Conservation (phyloP, 31 red algal species). For the Pterothamnion heteromorphum region DNA sequence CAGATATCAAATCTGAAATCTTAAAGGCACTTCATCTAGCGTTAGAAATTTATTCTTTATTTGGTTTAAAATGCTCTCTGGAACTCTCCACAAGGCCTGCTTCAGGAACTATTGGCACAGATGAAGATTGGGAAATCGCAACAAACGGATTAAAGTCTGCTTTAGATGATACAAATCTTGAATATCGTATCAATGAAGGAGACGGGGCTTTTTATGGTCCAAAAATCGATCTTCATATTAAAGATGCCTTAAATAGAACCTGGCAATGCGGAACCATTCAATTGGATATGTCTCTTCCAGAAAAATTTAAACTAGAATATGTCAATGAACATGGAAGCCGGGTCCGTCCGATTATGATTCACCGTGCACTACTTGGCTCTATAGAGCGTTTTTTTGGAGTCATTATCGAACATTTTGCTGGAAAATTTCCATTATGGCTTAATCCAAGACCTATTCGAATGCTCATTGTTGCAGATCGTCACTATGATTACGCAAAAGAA, state of each 20-base stretch:
- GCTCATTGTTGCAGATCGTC: conserved; percentile 59
- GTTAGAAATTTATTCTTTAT: conserved; percentile 51
- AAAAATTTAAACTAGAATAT: conserved; percentile 69
- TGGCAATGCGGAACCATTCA: conserved; percentile 90
- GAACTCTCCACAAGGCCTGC: conserved; percentile 66
- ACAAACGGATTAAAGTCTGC: conserved; percentile 50
- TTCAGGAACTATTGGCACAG: conserved; percentile 56
- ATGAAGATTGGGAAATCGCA: conserved; percentile 72
- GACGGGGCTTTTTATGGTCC: conserved; percentile 91
- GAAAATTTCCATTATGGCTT: conserved; percentile 82
- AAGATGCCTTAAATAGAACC: conserved; percentile 66
- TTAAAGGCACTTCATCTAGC: conserved; percentile 53
- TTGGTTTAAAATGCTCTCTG: conserved; percentile 71
- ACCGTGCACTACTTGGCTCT: conserved; percentile 77
- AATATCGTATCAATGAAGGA: conserved; percentile 58
- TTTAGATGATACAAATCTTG: conserved; percentile 54
- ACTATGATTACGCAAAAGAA: conserved; percentile 45
- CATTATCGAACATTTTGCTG: conserved; percentile 72
- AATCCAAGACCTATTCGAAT: conserved; percentile 64
- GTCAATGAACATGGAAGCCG: conserved; percentile 42
- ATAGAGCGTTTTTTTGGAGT: conserved; percentile 87
- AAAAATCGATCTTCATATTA: conserved; percentile 76
- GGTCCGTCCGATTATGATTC: conserved; percentile 71
- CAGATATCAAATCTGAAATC: conserved; percentile 63
- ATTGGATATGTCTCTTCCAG: conserved; percentile 82